Evolutionary conservation across 1,139 yeast species (phyloP), one percentile per base, ranked within the genome.

Genomic region (Yamadazyma trypodendri): DNA sequence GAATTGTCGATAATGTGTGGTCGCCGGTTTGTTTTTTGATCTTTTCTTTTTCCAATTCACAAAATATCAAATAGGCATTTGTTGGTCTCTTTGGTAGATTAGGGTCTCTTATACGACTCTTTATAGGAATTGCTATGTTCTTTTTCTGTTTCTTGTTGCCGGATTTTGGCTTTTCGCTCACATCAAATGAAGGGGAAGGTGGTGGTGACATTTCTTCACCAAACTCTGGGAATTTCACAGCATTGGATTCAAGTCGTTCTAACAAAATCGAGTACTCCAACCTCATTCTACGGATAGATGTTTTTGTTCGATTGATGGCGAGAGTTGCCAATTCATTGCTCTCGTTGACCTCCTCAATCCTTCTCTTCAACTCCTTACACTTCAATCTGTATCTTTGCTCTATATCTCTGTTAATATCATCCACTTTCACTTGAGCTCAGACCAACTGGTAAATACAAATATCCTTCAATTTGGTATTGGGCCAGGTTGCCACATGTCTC

Each of bases 61-160:
- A 89, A 56, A 85, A 89, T 38, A 87, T 77, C 45, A 88, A 68
- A 54, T 89, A 88, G 8, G 96, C 95, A 59, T 89, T 89, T 5
- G 95, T 84, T 12, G 96, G 96, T 50, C 95, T 73, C 51, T 86
- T 86, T 12, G 97, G 96, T 52, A 84, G 74, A 49, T 80, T 82
- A 3, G 95, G 96, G 57, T 86, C 95, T 52, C 89, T 75, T 20
- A 66, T 55, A 37, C 50, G 61, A 30, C 55, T 54, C 38, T 50
- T 44, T 15, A 24, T 29, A 13, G 35, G 30, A n/a, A 31, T 39
- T 6, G 45, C 37, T 3, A 44, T 31, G 1, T 41, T 35, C 43
- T 60, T 55, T 29, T 40, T 22, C 49, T 50, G 45, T 49, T 55
- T 42, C 56, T 61, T 21, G 50, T 41, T 23, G 44, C 40, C 17